A percentile compares a stretch with the other conserved stretches of the same genome.
These are phyloP conservation scores for Phytophthora citrophthora DNA, from an alignment of 352 stramenopile species.

Conservation along the genomic window DNA sequence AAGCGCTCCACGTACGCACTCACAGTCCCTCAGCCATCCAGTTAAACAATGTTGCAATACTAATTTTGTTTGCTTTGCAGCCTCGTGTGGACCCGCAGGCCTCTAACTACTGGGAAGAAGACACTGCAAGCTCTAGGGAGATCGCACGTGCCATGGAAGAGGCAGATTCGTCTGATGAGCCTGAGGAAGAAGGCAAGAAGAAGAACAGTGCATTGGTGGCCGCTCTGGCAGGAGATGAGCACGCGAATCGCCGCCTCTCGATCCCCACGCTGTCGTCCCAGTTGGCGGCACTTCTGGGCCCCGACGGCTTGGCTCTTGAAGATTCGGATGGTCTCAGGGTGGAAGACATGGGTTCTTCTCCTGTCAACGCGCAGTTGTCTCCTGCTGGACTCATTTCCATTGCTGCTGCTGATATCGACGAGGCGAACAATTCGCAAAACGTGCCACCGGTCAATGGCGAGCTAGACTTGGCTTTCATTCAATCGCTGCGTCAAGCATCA, in stretches of 20 bases:
- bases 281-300: constrained; percentile 43
- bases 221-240: constrained; percentile 33
- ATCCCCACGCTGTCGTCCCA: constrained; percentile 26
- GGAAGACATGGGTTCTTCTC: constrained; percentile 53
- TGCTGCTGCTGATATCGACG: constrained; percentile 82
- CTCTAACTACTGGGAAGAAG: constrained; percentile 82
- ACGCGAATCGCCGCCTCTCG: constrained; percentile 16
- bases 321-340: constrained; percentile 51
- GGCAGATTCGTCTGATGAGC: constrained; percentile 45
- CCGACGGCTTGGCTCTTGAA: constrained; percentile 51
- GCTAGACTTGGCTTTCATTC: constrained; percentile 72
- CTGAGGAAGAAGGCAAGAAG: constrained; percentile 56
- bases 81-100: constrained; percentile 69
- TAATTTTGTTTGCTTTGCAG: constrained; percentile 32
- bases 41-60: not conserved
- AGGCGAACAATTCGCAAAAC: constrained; percentile 50
- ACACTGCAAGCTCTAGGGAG: constrained; percentile 70
- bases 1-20: constrained; percentile 66
- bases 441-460: constrained; percentile 45
- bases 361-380: constrained; percentile 65
- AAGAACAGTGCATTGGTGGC: constrained; percentile 37
- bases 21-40: not conserved
- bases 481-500: constrained; percentile 49
- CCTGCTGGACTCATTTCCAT: constrained; percentile 84
- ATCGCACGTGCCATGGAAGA: constrained; percentile 74